These are phyloP conservation scores for Moesziomyces antarcticus DNA, from an alignment of 1,284 basidiomycete genomes.

Conservation along the genomic window DNA sequence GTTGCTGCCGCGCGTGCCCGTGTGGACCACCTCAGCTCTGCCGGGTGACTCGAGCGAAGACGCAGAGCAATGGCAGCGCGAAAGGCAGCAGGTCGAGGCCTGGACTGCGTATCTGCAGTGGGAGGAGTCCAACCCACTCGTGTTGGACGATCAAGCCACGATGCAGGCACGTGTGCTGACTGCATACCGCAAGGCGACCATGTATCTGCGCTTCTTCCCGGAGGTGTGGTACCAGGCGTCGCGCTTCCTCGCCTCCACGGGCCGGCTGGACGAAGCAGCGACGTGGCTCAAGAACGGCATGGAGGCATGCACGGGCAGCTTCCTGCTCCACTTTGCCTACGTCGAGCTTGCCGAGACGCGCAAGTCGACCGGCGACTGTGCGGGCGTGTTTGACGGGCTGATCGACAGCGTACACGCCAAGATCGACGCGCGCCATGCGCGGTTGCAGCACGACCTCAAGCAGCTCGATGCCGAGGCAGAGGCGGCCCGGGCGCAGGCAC, in stretches of 20 bases:
- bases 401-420: slow-evolving; percentile 77
- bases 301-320: slow-evolving; percentile 87
- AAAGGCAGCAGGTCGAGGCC: slow-evolving; percentile 79
- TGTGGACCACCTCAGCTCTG: slow-evolving; percentile 47
- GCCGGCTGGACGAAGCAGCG: slow-evolving; percentile 83
- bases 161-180: slow-evolving; percentile 80
- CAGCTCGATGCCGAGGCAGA: slow-evolving; percentile 67
- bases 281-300: slow-evolving; percentile 85
- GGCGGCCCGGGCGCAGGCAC: slow-evolving; percentile 39
- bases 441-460: slow-evolving; percentile 71
- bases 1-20: slow-evolving; percentile 55
- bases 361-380: slow-evolving; percentile 68
- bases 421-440: slow-evolving; percentile 76
- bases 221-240: slow-evolving; percentile 97
- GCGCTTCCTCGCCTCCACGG: slow-evolving; percentile 79
- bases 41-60: slow-evolving; percentile 72
- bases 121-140: slow-evolving; percentile 94
- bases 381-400: slow-evolving; percentile 74
- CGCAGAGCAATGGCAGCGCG: slow-evolving; percentile 70
- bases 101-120: slow-evolving; percentile 95
- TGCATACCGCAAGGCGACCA: slow-evolving; percentile 86
- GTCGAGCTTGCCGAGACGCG: slow-evolving; percentile 82
- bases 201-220: slow-evolving; percentile 91
- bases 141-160: slow-evolving; percentile 79
- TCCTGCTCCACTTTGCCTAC: slow-evolving; percentile 87